Percentiles rank a stretch among this genome's conserved stretches.
phyloP scores from a whole-genome alignment of 768 basidiomycete species.

The Leucocoprinus sp. region DNA sequence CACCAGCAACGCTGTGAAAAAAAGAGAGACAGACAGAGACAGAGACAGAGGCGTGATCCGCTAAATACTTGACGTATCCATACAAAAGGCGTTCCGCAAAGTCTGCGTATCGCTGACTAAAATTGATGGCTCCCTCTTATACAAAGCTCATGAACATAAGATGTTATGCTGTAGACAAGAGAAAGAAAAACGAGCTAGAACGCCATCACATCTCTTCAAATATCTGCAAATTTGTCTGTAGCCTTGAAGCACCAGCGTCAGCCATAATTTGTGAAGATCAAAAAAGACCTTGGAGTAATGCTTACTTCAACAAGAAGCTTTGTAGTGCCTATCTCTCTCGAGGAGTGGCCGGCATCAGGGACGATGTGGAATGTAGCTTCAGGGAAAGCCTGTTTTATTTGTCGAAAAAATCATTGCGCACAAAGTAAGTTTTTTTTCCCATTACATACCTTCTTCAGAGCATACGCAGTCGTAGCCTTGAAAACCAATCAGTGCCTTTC shows the following conservation, averaged over 20 bases:
- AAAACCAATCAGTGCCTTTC: too few species aligned
- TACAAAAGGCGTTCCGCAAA: too few species aligned
- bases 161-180: too few species aligned
- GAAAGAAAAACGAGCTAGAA: neutral
- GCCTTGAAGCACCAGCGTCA: conserved; percentile 21
- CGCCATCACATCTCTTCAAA: conserved; percentile 11
- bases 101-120: too few species aligned
- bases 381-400: conserved; percentile 77
- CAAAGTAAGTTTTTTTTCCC: neutral
- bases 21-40: neutral
- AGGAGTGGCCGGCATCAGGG: conserved; percentile 82
- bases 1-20: too few species aligned
- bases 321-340: conserved; percentile 63
- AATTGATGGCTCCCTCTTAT: too few species aligned
- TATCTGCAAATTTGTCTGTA: conserved; percentile 35
- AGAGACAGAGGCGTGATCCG: too few species aligned
- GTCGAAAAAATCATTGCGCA: neutral
- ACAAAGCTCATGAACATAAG: too few species aligned
- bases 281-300: too few species aligned
- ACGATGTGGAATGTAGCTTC: conserved; percentile 70
- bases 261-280: neutral
- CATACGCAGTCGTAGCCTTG: conserved; percentile 73
- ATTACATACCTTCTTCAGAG: conserved; percentile 53
- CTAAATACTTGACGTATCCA: too few species aligned
- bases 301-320: conserved; percentile 65